phyloP scores from a whole-genome alignment of 2,329 filamentous ascomycete genomes.

The Trichoderma breve region DNA sequence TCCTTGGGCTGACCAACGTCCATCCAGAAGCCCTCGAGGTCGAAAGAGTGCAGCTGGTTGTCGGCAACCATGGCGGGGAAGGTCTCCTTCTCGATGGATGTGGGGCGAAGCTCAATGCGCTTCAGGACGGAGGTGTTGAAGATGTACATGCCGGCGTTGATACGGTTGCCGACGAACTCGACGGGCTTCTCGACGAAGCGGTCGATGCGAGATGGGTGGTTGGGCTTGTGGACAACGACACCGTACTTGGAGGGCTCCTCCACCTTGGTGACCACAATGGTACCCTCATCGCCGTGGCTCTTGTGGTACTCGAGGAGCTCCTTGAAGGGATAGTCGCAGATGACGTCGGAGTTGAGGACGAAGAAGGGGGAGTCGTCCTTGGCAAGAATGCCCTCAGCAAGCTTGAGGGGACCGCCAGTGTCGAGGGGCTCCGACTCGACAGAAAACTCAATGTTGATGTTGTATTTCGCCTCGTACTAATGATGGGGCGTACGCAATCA shows the following conservation, averaged over 20 bases:
- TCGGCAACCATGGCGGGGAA: conserved; percentile 93
- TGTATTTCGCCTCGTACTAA: conserved; percentile 86
- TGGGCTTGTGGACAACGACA: conserved; percentile 95
- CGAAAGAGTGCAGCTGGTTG: conserved; percentile 89
- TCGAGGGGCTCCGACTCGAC: conserved; percentile 94
- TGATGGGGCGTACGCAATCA: conserved; percentile 1
- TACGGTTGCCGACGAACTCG: conserved; percentile 97
- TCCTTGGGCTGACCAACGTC: conserved; percentile 98
- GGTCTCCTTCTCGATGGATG: conserved; percentile 97
- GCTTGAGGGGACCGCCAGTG: conserved; percentile 91
- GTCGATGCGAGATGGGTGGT: conserved; percentile 87
- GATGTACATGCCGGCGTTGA: conserved; percentile 98
- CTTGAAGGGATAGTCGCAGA: conserved; percentile 95
- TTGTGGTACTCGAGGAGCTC: conserved; percentile 90
- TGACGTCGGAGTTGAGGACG: conserved; percentile 96
- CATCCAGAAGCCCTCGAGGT: conserved; percentile 99
- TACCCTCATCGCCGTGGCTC: conserved; percentile 89
- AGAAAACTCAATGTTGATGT: conserved; percentile 94
- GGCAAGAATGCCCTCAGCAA: conserved; percentile 85
- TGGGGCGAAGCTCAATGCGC: conserved; percentile 93
- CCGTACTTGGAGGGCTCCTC: conserved; percentile 99
- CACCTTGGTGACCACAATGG: conserved; percentile 97
- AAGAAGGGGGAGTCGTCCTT: conserved; percentile 97
- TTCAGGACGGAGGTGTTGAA: conserved; percentile 87
- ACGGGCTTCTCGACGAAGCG: conserved; percentile 99